Conservation (phyloP, 2,329 filamentous ascomycete species). For the Fusarium lateritium region DNA sequence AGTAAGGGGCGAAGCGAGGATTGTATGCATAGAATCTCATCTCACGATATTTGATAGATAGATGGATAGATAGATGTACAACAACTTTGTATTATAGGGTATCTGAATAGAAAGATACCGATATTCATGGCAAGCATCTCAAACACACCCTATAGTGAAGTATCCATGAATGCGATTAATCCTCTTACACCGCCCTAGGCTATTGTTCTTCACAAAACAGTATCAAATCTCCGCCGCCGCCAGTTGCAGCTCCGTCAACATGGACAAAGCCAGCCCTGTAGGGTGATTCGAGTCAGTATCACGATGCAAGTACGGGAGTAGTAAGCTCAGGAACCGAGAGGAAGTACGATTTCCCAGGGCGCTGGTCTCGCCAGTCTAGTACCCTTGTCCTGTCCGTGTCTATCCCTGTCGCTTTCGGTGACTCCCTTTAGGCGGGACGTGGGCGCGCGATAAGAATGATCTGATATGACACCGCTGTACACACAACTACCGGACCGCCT, state of each 20-base stretch:
- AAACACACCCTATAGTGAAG: conserved; percentile 3
- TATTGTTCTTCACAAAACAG: background rate
- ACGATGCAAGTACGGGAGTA: background rate
- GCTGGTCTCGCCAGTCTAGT: conserved; percentile 9
- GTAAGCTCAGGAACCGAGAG: conserved; percentile 15
- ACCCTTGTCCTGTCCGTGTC: conserved; percentile 6
- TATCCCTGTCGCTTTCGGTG: conserved; percentile 37
- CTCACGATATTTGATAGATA: conserved; percentile 29
- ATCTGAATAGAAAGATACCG: conserved; percentile 2
- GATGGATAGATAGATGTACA: conserved; percentile 25
- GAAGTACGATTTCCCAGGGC: conserved; percentile 8
- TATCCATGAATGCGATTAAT: background rate
- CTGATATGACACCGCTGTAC: conserved; percentile 41
- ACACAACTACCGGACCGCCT: conserved; percentile 45
- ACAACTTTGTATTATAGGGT: conserved; percentile 8
- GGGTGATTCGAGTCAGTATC: conserved; percentile 20
- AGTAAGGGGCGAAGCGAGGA: conserved; percentile 10
- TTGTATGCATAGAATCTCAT: conserved; percentile 44
- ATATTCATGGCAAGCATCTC: background rate
- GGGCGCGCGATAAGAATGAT: conserved; percentile 49
- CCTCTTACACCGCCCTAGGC: conserved; percentile 6
- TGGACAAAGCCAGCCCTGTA: conserved; percentile 13
- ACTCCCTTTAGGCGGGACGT: conserved; percentile 29
- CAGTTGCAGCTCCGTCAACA: conserved; percentile 5
- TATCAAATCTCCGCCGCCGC: conserved; percentile 1